These are phyloP conservation scores for Fusarium torreyae DNA, from an alignment of 2,329 filamentous ascomycete genomes.

Conservation along the genomic window DNA sequence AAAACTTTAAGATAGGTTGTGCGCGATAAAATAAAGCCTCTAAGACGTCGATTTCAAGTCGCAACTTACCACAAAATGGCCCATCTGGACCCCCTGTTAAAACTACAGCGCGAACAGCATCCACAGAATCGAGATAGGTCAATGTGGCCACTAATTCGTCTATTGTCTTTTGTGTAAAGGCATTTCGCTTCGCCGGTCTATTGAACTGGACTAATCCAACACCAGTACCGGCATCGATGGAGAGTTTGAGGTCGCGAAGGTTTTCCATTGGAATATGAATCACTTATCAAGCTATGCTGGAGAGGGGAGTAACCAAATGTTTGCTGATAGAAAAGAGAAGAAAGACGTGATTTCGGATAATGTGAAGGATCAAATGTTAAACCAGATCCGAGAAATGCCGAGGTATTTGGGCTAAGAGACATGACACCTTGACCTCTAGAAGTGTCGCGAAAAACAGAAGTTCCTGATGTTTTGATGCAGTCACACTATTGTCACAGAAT, in stretches of 20 bases:
- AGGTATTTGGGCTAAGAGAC: background rate
- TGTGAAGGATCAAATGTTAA: constrained; percentile 17
- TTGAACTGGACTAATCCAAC: constrained; percentile 38
- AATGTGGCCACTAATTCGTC: constrained; percentile 28
- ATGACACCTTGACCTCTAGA: background rate
- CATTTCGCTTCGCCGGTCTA: constrained; percentile 39
- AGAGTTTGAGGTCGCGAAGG: constrained; percentile 31
- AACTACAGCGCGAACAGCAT: constrained; percentile 23
- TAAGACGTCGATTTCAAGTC: background rate
- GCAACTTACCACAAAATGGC: constrained; percentile 38
- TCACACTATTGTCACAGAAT: constrained; percentile 19
- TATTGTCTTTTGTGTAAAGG: constrained; percentile 37
- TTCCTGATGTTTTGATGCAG: constrained; percentile 10
- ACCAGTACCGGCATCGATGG: constrained; percentile 1
- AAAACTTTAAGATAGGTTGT: background rate
- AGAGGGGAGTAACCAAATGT: background rate
- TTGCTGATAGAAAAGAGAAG: background rate
- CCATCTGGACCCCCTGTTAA: constrained; percentile 37
- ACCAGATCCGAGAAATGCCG: background rate
- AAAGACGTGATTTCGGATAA: constrained; percentile 5
- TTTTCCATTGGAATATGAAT: constrained; percentile 21
- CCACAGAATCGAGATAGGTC: constrained; percentile 24
- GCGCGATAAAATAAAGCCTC: background rate
- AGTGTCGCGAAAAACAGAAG: background rate
- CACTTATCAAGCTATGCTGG: background rate